Evolutionary conservation across 768 basidiomycete genomes (phyloP).

Genomic region (Tulasnella calospora): DNA sequence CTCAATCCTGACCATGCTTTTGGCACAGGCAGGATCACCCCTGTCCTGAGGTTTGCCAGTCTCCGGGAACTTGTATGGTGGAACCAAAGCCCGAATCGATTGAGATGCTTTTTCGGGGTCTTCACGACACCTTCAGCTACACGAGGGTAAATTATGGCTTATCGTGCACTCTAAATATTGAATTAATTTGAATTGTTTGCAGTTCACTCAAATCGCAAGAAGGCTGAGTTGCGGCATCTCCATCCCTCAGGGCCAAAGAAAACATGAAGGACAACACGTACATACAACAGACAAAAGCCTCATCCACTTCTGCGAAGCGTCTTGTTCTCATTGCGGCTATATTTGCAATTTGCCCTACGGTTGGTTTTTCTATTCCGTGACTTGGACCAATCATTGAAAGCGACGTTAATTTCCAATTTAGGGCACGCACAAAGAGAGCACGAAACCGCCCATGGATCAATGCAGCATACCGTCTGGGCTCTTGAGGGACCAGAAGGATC

Average conservation of each 20-base stretch:
- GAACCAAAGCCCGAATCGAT: no score
- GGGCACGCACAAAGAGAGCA: constrained; percentile 58
- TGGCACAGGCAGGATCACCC: no score
- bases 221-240: constrained; percentile 48
- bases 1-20: no score
- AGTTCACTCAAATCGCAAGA: constrained; percentile 44
- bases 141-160: constrained; percentile 55
- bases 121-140: constrained; percentile 48
- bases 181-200: no score
- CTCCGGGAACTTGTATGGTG: no score
- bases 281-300: constrained; percentile 46
- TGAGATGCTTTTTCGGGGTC: constrained; percentile 7
- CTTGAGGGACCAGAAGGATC: constrained; percentile 50
- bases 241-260: constrained; percentile 42
- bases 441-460: constrained; percentile 59
- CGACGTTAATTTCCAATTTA: constrained; percentile 30
- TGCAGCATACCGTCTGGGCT: constrained; percentile 55
- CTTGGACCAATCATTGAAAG: neutral
- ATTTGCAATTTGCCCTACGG: constrained; percentile 55
- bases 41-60: no score
- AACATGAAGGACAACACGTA: constrained; percentile 47
- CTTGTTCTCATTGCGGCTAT: constrained; percentile 54
- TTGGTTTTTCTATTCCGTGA: no score
- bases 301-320: constrained; percentile 53
- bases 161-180: no score